Conservation (phyloP, 169 alveolate species). For the Plasmodium vivax region DNA sequence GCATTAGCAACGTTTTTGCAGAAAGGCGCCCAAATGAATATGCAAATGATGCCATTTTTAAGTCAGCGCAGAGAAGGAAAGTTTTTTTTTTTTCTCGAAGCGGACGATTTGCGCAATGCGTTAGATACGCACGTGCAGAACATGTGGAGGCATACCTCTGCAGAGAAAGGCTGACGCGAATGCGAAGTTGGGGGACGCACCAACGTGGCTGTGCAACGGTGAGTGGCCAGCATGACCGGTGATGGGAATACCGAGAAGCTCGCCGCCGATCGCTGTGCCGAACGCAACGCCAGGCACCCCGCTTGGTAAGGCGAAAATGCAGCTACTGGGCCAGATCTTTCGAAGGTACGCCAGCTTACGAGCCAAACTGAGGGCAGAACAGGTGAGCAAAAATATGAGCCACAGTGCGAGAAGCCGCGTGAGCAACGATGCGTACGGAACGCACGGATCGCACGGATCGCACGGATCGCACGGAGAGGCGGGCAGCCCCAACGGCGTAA, state of each 20-base stretch:
- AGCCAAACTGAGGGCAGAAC: constrained; percentile 17
- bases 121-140: not conserved
- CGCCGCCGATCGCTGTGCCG: not conserved
- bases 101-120: not conserved
- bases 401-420: not conserved
- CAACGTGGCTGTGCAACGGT: not conserved
- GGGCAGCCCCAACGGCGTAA: not conserved
- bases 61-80: not conserved
- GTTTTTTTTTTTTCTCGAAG: not conserved
- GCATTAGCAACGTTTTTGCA: not conserved
- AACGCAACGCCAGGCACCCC: not conserved
- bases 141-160: not conserved
- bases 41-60: not conserved
- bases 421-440: not conserved
- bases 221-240: not conserved
- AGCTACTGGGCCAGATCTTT: not conserved
- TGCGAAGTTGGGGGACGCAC: not conserved
- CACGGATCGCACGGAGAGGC: constrained; percentile 4
- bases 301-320: constrained; percentile 16
- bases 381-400: constrained; percentile 3
- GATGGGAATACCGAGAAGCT: not conserved
- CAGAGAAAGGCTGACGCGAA: not conserved
- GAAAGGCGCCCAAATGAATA: not conserved
- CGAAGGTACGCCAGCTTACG: constrained; percentile 35
- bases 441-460: not conserved